Evolutionary conservation across 2,329 filamentous ascomycete genomes (phyloP), one percentile per base, ranked within the genome.

Genomic region (Macrophomina phaseolina): DNA sequence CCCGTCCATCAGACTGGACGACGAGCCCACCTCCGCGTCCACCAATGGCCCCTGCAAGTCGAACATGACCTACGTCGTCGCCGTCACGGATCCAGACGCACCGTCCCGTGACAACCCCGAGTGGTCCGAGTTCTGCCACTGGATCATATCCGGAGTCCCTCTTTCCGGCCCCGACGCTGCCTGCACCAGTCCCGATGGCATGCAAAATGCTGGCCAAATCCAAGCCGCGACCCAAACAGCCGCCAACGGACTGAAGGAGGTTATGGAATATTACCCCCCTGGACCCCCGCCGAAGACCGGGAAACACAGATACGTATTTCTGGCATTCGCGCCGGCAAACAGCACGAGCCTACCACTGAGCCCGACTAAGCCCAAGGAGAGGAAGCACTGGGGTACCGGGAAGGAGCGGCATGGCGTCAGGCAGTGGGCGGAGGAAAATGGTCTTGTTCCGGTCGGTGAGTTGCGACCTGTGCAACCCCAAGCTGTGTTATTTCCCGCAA

Each of bases 81-180:
- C 81, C 11, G 76, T 88, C 4, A 87, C 85, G 1, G 86, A 88
- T 71, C 86, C 86, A 0, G 86, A 88, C 73, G 86, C 86, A n/a
- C 85, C 83, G 2, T 84, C 81, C 8, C 81, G 82, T 51, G 75
- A 82, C 1, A 74, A 87, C 68, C 85, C 85, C 1, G 78, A 84
- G 65, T 87, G 84, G 84, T 80, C 79, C 23, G 83, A 88, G 68
- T 83, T 88, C 76, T 87, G 85, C 71, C 86, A 88, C 72, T 87
- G 85, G 85, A 79, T 84, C 61, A 76, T 76, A 0, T 75, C 80
- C 8, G 77, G 78, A 32, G 71, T 81, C 5, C 71, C 74, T 1
- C 63, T 80, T 2, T 68, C 70, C 2, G 9, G 49, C 9, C 16
- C 53, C 5, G 53, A 40, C 14, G 48, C 34, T 56, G 14, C 38